These are phyloP conservation scores for Backusella tarrabulga DNA, from an alignment of 192 early-diverging fungal genomes.

Conservation along the genomic window DNA sequence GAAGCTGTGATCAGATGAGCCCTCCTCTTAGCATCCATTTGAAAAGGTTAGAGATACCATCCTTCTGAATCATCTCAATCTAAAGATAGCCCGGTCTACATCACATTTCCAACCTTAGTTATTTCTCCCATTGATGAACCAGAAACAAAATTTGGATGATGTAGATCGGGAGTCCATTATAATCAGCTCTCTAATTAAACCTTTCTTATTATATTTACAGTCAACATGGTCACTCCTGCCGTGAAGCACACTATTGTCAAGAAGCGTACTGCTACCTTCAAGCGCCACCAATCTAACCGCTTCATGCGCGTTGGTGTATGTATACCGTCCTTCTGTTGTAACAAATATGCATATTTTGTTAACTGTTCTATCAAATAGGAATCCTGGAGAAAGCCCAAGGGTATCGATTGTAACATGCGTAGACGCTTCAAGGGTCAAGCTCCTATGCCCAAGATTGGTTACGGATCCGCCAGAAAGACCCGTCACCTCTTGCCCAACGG, in stretches of 20 bases:
- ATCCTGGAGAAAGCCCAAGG: conserved; percentile 99
- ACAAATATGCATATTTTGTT: background rate
- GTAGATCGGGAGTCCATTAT: background rate
- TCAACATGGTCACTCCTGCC: conserved; percentile 91
- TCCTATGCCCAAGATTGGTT: conserved; percentile 99
- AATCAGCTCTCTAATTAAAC: background rate
- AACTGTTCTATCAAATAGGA: conserved; percentile 49
- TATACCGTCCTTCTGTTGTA: background rate
- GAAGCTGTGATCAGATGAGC: background rate
- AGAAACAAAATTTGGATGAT: background rate
- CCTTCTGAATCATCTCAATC: background rate
- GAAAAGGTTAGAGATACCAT: conserved; percentile 13
- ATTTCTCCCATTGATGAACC: background rate
- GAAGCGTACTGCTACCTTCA: conserved; percentile 98
- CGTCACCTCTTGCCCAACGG: conserved; percentile 97
- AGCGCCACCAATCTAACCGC: conserved; percentile 98
- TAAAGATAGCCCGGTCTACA: background rate
- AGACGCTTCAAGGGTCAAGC: conserved; percentile 97
- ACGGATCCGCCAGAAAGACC: conserved; percentile 95
- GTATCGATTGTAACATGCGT: conserved; percentile 99
- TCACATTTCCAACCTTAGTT: background rate
- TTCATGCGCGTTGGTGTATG: conserved; percentile 91
- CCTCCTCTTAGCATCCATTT: conserved; percentile 23
- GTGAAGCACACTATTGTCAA: conserved; percentile 97
- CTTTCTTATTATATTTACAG: background rate